Evolutionary conservation across 352 stramenopile species (phyloP).

Genomic region (Globisporangium middletonii): DNA sequence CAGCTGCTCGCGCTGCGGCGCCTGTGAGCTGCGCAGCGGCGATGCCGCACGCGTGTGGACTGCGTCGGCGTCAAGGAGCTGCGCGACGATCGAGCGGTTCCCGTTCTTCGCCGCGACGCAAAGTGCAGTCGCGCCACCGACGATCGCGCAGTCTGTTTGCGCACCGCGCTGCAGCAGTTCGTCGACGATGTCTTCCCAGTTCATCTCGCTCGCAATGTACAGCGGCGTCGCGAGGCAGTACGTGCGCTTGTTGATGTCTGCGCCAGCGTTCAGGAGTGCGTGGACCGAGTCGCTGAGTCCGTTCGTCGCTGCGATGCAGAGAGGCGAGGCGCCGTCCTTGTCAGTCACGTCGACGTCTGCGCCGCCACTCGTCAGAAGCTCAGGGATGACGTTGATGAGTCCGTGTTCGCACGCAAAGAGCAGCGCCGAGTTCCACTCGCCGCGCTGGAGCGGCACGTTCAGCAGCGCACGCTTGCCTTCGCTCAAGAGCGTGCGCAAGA

Average conservation of each 20-base stretch:
- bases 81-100: slow-evolving; percentile 42
- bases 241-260: slow-evolving; percentile 58
- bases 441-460: slow-evolving; percentile 47
- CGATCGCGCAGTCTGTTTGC: slow-evolving; percentile 30
- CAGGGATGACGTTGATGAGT: slow-evolving; percentile 34
- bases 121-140: slow-evolving; percentile 54
- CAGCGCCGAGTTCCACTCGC: slow-evolving; percentile 37
- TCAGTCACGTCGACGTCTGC: slow-evolving; percentile 58
- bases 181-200: slow-evolving; percentile 64
- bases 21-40: slow-evolving; percentile 5
- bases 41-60: slow-evolving; percentile 5
- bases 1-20: slow-evolving; percentile 12
- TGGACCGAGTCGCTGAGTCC: slow-evolving; percentile 39
- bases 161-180: slow-evolving; percentile 44
- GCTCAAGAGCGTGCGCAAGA: slow-evolving; percentile 41
- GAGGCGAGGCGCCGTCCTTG: slow-evolving; percentile 44
- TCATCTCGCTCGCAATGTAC: slow-evolving; percentile 72
- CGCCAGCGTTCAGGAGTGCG: slow-evolving; percentile 37
- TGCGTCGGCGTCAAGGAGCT: slow-evolving; percentile 39
- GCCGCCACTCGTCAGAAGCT: slow-evolving; percentile 27
- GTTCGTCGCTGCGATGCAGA: slow-evolving; percentile 57
- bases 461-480: slow-evolving; percentile 29
- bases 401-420: slow-evolving; percentile 60
- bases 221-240: slow-evolving; percentile 62
- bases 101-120: slow-evolving; percentile 79